phyloP scores from a whole-genome alignment of 345 rosid species.

The Physaria fendleri region DNA sequence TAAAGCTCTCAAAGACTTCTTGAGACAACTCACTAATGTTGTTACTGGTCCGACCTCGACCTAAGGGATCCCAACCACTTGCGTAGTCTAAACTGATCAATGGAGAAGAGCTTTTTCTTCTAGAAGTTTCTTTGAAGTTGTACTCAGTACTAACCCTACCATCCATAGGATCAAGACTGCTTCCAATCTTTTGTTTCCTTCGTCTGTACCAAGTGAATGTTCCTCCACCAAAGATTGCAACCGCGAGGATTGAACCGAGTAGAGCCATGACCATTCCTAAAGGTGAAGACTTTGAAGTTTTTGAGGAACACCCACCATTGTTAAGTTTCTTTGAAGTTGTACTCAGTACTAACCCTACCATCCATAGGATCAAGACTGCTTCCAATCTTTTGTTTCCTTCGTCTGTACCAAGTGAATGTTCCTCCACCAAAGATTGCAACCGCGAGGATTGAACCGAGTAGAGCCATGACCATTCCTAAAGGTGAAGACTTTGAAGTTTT shows the following conservation, averaged over 20 bases:
- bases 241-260: constrained; percentile 35
- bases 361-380: constrained; percentile 53
- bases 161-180: constrained; percentile 49
- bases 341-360: constrained; percentile 57
- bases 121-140: constrained; percentile 46
- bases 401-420: constrained; percentile 49
- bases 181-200: constrained; percentile 66
- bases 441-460: constrained; percentile 36
- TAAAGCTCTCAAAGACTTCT: constrained; percentile 82
- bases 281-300: constrained; percentile 27
- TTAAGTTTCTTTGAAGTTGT: too few relatives aligned
- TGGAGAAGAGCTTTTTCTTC: constrained; percentile 60
- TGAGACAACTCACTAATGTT: constrained; percentile 51
- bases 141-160: constrained; percentile 62
- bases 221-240: constrained; percentile 40
- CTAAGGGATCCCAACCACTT: constrained; percentile 92
- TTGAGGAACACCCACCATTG: constrained; percentile 26
- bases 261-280: constrained; percentile 45
- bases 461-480: constrained; percentile 44
- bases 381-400: constrained; percentile 66
- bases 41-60: constrained; percentile 39
- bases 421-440: constrained; percentile 40
- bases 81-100: constrained; percentile 85
- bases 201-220: constrained; percentile 53
- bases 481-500: constrained; percentile 28